A percentile compares a stretch with the other conserved stretches of the same genome.
These are phyloP conservation scores for Dendrocalamus sinicus DNA, from an alignment of 176 grass and related monocot species.

Conservation along the genomic window DNA sequence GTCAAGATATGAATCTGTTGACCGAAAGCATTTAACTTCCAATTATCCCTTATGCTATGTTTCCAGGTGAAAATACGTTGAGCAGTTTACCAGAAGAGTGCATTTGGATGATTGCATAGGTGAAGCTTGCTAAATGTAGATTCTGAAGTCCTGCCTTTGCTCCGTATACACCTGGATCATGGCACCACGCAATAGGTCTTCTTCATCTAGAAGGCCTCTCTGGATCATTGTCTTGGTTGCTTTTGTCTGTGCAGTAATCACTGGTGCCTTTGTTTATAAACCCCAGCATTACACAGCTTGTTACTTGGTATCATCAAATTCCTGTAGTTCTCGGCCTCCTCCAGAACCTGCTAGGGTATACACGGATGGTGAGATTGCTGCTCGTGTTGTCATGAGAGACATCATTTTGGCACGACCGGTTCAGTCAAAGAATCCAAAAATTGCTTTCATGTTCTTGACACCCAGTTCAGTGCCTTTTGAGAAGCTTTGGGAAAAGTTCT, in stretches of 20 bases:
- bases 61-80: slow-evolving; percentile 37
- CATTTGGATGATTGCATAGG: slow-evolving; percentile 24
- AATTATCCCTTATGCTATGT: background rate
- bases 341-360: slow-evolving; percentile 74
- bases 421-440: slow-evolving; percentile 85
- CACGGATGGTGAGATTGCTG: slow-evolving; percentile 85
- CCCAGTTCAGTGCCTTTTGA: slow-evolving; percentile 94
- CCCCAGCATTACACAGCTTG: slow-evolving; percentile 69
- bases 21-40: background rate
- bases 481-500: slow-evolving; percentile 98
- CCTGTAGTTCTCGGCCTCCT: slow-evolving; percentile 72
- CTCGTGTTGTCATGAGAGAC: slow-evolving; percentile 69
- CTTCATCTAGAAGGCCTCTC: slow-evolving; percentile 78
- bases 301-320: slow-evolving; percentile 78
- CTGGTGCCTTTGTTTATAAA: slow-evolving; percentile 71
- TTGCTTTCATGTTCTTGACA: slow-evolving; percentile 99
- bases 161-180: slow-evolving; percentile 47
- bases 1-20: background rate
- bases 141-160: slow-evolving; percentile 35
- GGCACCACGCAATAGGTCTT: slow-evolving; percentile 64
- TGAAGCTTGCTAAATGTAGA: slow-evolving; percentile 63
- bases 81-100: slow-evolving; percentile 35
- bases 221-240: slow-evolving; percentile 69
- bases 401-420: slow-evolving; percentile 61
- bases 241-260: slow-evolving; percentile 64